Evolutionary conservation across 495 filamentous ascomycete species (phyloP).

Genomic region (Hypoxylon fragiforme): DNA sequence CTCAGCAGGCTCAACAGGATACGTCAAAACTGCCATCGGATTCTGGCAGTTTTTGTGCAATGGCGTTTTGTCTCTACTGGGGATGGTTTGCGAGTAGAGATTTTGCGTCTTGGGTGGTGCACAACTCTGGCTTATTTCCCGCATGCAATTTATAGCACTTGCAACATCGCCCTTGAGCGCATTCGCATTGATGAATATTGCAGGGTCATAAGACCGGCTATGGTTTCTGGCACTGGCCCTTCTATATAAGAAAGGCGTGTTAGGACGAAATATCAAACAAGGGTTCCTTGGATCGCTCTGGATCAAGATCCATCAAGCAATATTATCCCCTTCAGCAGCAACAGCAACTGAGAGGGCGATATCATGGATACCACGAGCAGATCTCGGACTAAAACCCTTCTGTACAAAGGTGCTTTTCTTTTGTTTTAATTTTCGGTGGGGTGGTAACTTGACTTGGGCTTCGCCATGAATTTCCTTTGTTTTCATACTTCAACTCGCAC

Average conservation of each 20-base stretch:
- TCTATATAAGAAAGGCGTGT: background rate
- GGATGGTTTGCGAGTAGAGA: slow-evolving; percentile 11
- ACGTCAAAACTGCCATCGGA: slow-evolving; percentile 15
- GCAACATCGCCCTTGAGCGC: slow-evolving; percentile 8
- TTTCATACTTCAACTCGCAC: slow-evolving; percentile 10
- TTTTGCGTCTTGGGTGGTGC: slow-evolving; percentile 26
- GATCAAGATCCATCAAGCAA: slow-evolving; percentile 2
- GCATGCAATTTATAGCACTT: slow-evolving; percentile 3
- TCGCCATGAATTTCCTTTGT: slow-evolving; percentile 8
- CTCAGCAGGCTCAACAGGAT: slow-evolving; percentile 35
- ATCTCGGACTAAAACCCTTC: slow-evolving; percentile 9
- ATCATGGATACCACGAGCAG: slow-evolving; percentile 2
- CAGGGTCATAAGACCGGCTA: slow-evolving; percentile 11
- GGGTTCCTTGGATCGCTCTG: slow-evolving; percentile 6
- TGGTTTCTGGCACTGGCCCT: slow-evolving; percentile 7
- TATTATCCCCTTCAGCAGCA: background rate
- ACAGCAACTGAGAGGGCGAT: slow-evolving; percentile 1
- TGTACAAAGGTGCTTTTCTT: slow-evolving; percentile 9
- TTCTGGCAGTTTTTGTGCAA: slow-evolving; percentile 14
- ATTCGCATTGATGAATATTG: slow-evolving; percentile 12
- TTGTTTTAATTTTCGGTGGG: background rate
- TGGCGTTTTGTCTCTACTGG: slow-evolving; percentile 4
- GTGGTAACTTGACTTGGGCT: background rate
- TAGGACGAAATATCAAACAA: slow-evolving; percentile 6
- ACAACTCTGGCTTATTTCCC: slow-evolving; percentile 10